Conservation (phyloP, 805 yeast genomes). For the Candida hungchunana region DNA sequence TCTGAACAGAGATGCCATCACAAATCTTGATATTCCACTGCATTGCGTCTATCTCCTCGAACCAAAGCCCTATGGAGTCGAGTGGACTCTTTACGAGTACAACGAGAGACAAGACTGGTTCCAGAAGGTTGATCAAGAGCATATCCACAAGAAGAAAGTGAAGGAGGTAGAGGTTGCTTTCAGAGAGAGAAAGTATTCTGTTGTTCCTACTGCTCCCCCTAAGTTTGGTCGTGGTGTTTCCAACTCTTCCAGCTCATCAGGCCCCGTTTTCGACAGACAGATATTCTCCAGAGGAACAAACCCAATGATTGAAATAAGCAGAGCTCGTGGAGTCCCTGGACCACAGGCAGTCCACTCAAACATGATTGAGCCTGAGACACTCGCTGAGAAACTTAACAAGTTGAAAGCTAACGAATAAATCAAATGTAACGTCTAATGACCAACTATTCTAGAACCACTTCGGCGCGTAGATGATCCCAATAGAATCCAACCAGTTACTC, state of each 20-base stretch:
- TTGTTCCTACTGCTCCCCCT: conserved; percentile 71
- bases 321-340: conserved; percentile 18
- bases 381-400: conserved; percentile 28
- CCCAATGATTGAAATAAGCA: conserved; percentile 13
- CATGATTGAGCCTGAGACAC: conserved; percentile 22
- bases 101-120: conserved; percentile 78
- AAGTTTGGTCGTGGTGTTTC: conserved; percentile 17
- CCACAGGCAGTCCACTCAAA: background rate
- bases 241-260: conserved; percentile 5
- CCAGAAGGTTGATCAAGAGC: conserved; percentile 49
- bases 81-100: conserved; percentile 85
- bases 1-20: conserved; percentile 71
- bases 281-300: conserved; percentile 4
- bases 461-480: conserved; percentile 62
- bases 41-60: conserved; percentile 89
- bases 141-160: conserved; percentile 45
- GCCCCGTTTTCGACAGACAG: conserved; percentile 1
- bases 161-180: conserved; percentile 68
- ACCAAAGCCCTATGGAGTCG: conserved; percentile 93
- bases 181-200: conserved; percentile 65
- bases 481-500: conserved; percentile 68
- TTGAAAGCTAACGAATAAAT: conserved; percentile 4
- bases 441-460: conserved; percentile 4
- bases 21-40: conserved; percentile 88
- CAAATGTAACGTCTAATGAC: no score